These are phyloP conservation scores for Cenococcum geophilum DNA, from an alignment of 495 filamentous ascomycete species.

Conservation along the genomic window DNA sequence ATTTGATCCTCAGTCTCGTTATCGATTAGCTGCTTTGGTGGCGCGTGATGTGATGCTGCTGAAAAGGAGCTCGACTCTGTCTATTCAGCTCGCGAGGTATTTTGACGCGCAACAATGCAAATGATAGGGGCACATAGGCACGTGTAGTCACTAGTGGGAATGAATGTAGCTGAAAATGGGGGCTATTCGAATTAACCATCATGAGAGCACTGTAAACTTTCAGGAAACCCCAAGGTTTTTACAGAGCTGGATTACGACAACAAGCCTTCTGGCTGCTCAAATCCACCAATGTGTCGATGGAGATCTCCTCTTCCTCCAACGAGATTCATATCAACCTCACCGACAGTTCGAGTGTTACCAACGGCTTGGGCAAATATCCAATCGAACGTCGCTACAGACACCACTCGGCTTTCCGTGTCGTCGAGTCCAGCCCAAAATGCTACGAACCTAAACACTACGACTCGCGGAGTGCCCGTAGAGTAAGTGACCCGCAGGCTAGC, in stretches of 20 bases:
- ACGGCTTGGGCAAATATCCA: not conserved
- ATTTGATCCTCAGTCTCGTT: not conserved
- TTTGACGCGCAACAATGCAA: not conserved
- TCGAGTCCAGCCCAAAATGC: not conserved
- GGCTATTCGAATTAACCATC: too few relatives aligned
- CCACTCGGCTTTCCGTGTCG: not conserved
- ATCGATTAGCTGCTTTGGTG: not conserved
- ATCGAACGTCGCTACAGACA: not conserved
- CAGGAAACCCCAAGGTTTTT: too few relatives aligned
- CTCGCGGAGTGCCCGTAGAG: not conserved
- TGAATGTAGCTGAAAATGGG: not conserved
- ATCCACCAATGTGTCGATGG: too few relatives aligned
- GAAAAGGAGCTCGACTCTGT: not conserved
- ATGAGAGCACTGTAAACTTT: too few relatives aligned
- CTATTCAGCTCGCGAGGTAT: not conserved
- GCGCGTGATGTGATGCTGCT: not conserved
- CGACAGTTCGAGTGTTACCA: not conserved
- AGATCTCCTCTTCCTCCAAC: not conserved
- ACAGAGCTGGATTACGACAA: not conserved
- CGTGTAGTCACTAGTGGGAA: not conserved
- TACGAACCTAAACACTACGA: not conserved
- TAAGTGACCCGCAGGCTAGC: not conserved
- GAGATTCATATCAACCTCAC: not conserved
- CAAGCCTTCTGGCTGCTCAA: not conserved
- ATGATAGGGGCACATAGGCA: not conserved